phyloP scores from a whole-genome alignment of 441 rosid species.

The Geranium incanum region DNA sequence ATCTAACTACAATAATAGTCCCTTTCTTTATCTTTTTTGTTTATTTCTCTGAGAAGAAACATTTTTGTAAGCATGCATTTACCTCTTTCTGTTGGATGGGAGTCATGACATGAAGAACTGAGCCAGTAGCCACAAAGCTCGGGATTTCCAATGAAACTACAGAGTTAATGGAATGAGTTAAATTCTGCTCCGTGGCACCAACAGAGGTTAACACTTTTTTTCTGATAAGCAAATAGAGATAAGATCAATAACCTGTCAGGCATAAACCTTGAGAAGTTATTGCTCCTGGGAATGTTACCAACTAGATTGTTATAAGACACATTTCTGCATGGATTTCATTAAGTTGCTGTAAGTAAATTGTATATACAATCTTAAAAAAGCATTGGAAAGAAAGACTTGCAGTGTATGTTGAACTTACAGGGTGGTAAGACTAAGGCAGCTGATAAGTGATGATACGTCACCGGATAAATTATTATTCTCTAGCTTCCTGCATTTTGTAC shows the following conservation, averaged over 20 bases:
- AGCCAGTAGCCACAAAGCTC: conserved; percentile 75
- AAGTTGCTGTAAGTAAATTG: conserved; percentile 24
- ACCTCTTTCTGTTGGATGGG: conserved; percentile 27
- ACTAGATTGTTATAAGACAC: conserved; percentile 73
- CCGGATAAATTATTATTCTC: conserved; percentile 72
- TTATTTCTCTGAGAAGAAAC: not conserved
- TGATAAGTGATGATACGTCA: conserved; percentile 68
- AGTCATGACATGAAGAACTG: conserved; percentile 49
- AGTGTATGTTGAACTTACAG: conserved; percentile 37
- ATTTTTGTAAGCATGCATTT: not conserved
- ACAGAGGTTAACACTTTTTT: not conserved
- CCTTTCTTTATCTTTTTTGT: not conserved
- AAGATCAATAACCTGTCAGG: conserved; percentile 33
- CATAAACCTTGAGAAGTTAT: conserved; percentile 71
- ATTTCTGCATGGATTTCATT: conserved; percentile 38
- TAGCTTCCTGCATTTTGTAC: conserved; percentile 40
- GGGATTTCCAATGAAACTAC: conserved; percentile 73
- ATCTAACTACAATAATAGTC: conserved; percentile 17
- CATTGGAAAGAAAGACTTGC: not conserved
- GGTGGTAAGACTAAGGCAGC: conserved; percentile 61
- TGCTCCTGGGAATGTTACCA: conserved; percentile 66
- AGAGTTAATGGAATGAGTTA: conserved; percentile 23
- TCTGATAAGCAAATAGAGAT: not conserved
- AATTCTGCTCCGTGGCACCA: conserved; percentile 26
- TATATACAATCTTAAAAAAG: not conserved